phyloP scores from a whole-genome alignment of 2,329 filamentous ascomycete species.

The Mycosphaerella sp. region DNA sequence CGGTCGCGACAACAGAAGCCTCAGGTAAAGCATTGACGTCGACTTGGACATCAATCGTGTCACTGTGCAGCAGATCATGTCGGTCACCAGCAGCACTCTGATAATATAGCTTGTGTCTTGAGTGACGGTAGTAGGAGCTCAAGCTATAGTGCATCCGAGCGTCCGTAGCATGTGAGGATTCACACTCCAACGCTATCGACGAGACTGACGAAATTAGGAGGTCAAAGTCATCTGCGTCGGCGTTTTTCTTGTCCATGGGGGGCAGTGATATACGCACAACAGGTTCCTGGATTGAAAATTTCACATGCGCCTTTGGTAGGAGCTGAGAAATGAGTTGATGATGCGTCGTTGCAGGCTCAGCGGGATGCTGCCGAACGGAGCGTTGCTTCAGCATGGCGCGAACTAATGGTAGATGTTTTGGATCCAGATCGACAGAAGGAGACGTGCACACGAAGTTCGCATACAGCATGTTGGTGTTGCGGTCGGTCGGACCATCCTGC shows the following conservation, averaged over 20 bases:
- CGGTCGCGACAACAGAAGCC: constrained; percentile 72
- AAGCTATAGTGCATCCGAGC: constrained; percentile 84
- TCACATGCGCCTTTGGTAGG: constrained; percentile 87
- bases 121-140: constrained; percentile 71
- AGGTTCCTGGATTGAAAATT: constrained; percentile 93
- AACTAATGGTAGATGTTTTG: constrained; percentile 81
- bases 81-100: constrained; percentile 77
- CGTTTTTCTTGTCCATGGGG: constrained; percentile 55
- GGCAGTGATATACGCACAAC: constrained; percentile 85
- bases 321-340: constrained; percentile 79
- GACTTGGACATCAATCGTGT: constrained; percentile 79
- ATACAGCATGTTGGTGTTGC: constrained; percentile 93
- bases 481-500: constrained; percentile 63
- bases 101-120: constrained; percentile 88
- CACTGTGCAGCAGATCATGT: constrained; percentile 81
- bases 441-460: constrained; percentile 95
- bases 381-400: constrained; percentile 61
- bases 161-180: constrained; percentile 86
- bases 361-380: constrained; percentile 9
- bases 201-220: constrained; percentile 93
- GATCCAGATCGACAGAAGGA: constrained; percentile 86
- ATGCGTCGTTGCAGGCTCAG: constrained; percentile 13
- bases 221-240: constrained; percentile 76
- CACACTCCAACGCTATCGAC: constrained; percentile 83
- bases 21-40: constrained; percentile 81